Evolutionary conservation across 345 rosid genomes (phyloP), one percentile per base, ranked within the genome.

Genomic region (Euphorbia pulcherrima): DNA sequence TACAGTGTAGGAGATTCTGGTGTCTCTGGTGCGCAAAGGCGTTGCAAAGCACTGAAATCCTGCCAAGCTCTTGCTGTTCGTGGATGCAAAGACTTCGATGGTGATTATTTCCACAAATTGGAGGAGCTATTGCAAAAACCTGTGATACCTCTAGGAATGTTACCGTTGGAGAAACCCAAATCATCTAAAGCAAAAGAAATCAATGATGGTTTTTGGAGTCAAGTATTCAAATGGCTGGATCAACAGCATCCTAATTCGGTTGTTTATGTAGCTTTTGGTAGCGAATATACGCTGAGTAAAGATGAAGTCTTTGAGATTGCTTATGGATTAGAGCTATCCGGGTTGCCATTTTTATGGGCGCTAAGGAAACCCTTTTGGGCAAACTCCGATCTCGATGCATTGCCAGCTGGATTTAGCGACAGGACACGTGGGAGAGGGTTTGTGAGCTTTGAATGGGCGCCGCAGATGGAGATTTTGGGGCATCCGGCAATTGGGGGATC

Each of bases 301-400:
- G 78, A 80, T 39, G 73, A 73, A 62, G 48, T 76, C 2, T 21
- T 63, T 18, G 80, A 80, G 68, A 69, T 80, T 0, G 83, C 78
- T 0, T 46, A 65, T 8, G 80, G 80, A 9, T 55, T 80, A 20
- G 80, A 76, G 70, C 3, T 70, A 6, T 76, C 83, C 0, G 68
- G 57, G 20, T 17, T 80, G 30, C 76, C 83, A 11, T 80, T 76
- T 17, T 60, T 76, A 2, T 80, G 83, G 80, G 80, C 71, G 17
- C 29, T 76, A 8, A 57, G 76, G n/a, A 66, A 56, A 58, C 82
- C 82, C 4, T 11, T 11, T 37, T 72, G 79, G 82, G 78, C 76
- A 6, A 48, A 4, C 10, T 24, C 62, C 6, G 76, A 66, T 23
- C 26, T 21, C 16, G 78, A 80, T 16, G 62, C 68, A 4, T 21